Base-by-base conservation (phyloP, 257 asterid species). In the Solanum etuberosum region DNA sequence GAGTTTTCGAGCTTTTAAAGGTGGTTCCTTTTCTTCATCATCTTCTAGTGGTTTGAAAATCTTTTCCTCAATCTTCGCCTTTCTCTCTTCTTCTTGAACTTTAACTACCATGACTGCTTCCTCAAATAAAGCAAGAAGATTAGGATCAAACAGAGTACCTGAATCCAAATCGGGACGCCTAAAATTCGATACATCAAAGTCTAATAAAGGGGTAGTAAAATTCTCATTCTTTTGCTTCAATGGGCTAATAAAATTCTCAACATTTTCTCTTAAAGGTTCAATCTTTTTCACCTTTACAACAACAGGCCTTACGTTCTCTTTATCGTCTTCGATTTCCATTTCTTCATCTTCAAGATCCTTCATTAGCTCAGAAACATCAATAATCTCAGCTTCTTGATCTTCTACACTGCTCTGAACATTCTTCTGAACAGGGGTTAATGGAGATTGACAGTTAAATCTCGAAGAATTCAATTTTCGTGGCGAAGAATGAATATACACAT, bases 291-390 rank as follows among this genome's bases (percentile, higher is more conserved):
- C 78, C 46, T 25, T 85, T 63, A 63, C 65, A 25, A 51, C 83
- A 14, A 51, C 85, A 14, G 96, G 96, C 81, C 27, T 87, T 13
- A 88, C 7, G 86, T 95, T 95, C 91, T 95, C 99, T 86, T 97
- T 95, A 61, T 93, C 65, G 12, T 57, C 97, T 29, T 87, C 87
- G 9, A 68, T 51, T 14, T 90, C 93, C 85, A 86, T 67, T 85
- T 93, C 96, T 86, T 87, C 90, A 31, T 92, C 96, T 27, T 92
- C 93, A 20, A 95, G 98, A 83, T 92, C 99, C 65, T 87, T 96
- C 98, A 95, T 93, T 3, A 95, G 95, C 88, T 96, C 97, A 4
- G 88, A 80, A 10, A 92, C 98, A 83, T 94, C 95, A 61, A 94
- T 92, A 78, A 92, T 85, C 86, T 92, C 96, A 1, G 95, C 94